Evolutionary conservation across 1,284 basidiomycete species (phyloP).

Genomic region (Tremellales sp.): DNA sequence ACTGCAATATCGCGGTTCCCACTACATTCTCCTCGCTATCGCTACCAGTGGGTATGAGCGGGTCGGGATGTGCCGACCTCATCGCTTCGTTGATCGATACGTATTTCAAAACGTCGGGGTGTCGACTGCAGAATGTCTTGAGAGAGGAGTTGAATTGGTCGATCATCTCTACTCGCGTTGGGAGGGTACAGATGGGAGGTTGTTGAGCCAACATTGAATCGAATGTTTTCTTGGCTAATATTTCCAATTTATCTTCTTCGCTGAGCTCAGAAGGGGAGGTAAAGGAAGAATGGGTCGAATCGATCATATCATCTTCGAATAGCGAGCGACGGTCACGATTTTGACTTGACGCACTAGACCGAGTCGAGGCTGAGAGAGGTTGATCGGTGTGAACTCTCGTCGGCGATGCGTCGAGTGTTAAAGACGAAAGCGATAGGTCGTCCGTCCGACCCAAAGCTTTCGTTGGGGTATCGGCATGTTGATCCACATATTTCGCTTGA

Average conservation of each 20-base stretch:
- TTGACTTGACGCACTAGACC: no score
- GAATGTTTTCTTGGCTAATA: constrained; percentile 29
- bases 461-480: constrained; percentile 4
- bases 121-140: constrained; percentile 23
- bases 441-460: constrained; percentile 16
- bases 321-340: not conserved
- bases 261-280: not conserved
- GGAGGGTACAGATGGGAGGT: constrained; percentile 37
- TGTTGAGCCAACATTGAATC: constrained; percentile 24
- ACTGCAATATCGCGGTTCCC: no score
- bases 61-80: constrained; percentile 12
- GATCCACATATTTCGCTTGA: constrained; percentile 42
- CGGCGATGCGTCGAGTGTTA: not conserved
- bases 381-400: not conserved
- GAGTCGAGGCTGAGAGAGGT: not conserved
- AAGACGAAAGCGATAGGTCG: not conserved
- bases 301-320: not conserved
- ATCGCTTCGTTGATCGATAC: constrained; percentile 36
- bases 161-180: constrained; percentile 36
- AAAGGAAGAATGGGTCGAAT: not conserved
- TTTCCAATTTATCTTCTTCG: not conserved
- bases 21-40: not conserved
- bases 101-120: constrained; percentile 30
- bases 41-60: constrained; percentile 9
- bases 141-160: constrained; percentile 31